These are phyloP conservation scores for Neonectria punicea DNA, from an alignment of 2,329 filamentous ascomycete genomes.

Conservation along the genomic window DNA sequence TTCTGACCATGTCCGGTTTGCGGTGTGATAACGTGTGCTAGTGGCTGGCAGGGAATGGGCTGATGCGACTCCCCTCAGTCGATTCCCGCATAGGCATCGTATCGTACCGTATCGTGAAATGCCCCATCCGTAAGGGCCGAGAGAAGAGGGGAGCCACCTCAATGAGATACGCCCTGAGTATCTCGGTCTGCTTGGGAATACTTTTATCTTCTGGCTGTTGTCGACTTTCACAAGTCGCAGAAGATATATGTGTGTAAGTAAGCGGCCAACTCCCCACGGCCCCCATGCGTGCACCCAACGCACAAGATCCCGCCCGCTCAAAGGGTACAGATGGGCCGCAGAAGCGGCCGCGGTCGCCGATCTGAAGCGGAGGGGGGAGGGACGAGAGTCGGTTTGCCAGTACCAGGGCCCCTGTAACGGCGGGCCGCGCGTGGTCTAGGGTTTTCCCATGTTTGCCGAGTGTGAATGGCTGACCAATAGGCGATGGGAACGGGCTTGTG, in stretches of 20 bases:
- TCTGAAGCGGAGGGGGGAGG: constrained; percentile 13
- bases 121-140: constrained; percentile 6
- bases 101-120: constrained; percentile 10
- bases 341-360: constrained; percentile 22
- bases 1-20: constrained; percentile 14
- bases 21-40: constrained; percentile 34
- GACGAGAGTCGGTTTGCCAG: not conserved
- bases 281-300: constrained; percentile 6
- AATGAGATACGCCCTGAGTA: not conserved
- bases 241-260: constrained; percentile 3
- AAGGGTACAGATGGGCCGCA: constrained; percentile 20
- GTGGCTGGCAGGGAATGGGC: constrained; percentile 37
- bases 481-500: constrained; percentile 32
- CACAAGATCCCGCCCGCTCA: constrained; percentile 10
- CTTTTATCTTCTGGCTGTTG: not conserved
- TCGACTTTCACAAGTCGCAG: not conserved
- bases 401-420: constrained; percentile 39
- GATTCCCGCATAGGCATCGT: constrained; percentile 26
- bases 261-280: constrained; percentile 4
- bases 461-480: constrained; percentile 37
- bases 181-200: not conserved
- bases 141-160: not conserved
- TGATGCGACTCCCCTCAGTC: constrained; percentile 35
- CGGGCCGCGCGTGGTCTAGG: constrained; percentile 39
- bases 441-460: constrained; percentile 34